Base-by-base conservation (phyloP, 805 yeast species). In the Sungouiozyma ichnusensis region DNA sequence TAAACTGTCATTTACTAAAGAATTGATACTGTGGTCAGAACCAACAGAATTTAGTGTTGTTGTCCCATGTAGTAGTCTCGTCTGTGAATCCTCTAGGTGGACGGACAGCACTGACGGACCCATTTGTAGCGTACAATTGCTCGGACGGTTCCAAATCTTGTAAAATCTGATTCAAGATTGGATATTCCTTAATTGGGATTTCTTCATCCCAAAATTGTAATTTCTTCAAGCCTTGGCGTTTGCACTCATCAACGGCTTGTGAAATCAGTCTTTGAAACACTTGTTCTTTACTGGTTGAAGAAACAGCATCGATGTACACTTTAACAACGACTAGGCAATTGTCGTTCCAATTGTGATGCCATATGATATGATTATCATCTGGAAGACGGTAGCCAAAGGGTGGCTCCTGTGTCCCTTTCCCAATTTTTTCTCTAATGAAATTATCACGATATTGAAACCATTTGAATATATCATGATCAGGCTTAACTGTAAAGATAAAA, bases 31-130 rank as follows among this genome's bases (percentile, higher is more conserved):
- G 19, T 16, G 14, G n/a, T 44, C 44, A 72, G 49, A 71, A 72
- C 77, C 77, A 72, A 36, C 71, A 65, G 55, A 68, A 72, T 48
- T 71, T 71, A 13, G 71, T 65, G 41, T 69, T 69, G 44, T 63
- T 55, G 17, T 57, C 67, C 77, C 77, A 72, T 2, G 53, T 41
- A 19, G 58, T 48, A 11, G 50, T 40, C 1, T 51, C 53, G 1
- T 49, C 46, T 1, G 53, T 52, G 33, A 48, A 51, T 2, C 52
- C 57, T 13, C 45, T 43, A 16, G 63, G 59, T 20, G 62, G 55
- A 46, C 67, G 63, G 38, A 69, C 58, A 1, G 74, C 74, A 46
- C 73, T 60, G 20, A 64, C 34, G 0, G 71, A 66, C 13, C 60
- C 49, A 45, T 65, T 65, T 37, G 50, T 48, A 17, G 39, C 49